A percentile compares a stretch with the other conserved stretches of the same genome.
Evolutionary conservation across 352 stramenopile genomes (phyloP).

Genomic region (Phytophthora vignae): DNA sequence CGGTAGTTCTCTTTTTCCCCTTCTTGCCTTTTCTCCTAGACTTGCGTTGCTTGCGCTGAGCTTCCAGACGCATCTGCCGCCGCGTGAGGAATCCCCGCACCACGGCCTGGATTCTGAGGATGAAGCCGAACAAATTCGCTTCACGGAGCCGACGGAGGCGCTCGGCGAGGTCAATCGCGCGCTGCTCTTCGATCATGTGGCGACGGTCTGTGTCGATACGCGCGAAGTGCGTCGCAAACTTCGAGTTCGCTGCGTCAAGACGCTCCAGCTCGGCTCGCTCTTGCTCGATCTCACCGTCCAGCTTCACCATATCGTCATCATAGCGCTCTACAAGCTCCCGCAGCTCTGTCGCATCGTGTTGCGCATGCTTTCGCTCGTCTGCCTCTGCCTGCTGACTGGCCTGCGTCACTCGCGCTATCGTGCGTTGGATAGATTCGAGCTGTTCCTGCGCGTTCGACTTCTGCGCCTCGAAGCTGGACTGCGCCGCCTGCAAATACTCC

Average conservation of each 20-base stretch:
- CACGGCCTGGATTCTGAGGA: slow-evolving; percentile 62
- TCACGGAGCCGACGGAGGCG: slow-evolving; percentile 43
- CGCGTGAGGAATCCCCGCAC: slow-evolving; percentile 71
- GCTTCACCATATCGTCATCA: slow-evolving; percentile 52
- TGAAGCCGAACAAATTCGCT: slow-evolving; percentile 56
- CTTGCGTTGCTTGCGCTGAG: slow-evolving; percentile 29
- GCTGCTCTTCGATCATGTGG: slow-evolving; percentile 61
- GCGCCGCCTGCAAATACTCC: slow-evolving; percentile 49
- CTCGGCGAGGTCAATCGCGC: slow-evolving; percentile 41
- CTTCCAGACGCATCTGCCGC: slow-evolving; percentile 42
- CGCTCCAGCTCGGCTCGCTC: slow-evolving; percentile 40
- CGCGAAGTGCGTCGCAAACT: slow-evolving; percentile 52
- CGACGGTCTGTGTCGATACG: slow-evolving; percentile 65
- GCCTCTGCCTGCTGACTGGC: slow-evolving; percentile 51
- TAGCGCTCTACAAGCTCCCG: slow-evolving; percentile 58
- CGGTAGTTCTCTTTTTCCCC: slow-evolving; percentile 31
- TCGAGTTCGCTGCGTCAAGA: slow-evolving; percentile 42
- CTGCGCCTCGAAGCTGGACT: slow-evolving; percentile 50
- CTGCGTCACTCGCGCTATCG: slow-evolving; percentile 43
- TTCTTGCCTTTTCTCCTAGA: slow-evolving; percentile 43
- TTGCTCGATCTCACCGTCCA: slow-evolving; percentile 53
- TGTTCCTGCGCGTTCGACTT: slow-evolving; percentile 49
- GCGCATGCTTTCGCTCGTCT: slow-evolving; percentile 62
- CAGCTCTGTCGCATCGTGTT: slow-evolving; percentile 48
- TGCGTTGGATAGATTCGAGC: slow-evolving; percentile 38